Percentiles rank a stretch among this genome's conserved stretches.
Evolutionary conservation across 176 grass and related monocot species (phyloP).

Genomic region (Canna indica): DNA sequence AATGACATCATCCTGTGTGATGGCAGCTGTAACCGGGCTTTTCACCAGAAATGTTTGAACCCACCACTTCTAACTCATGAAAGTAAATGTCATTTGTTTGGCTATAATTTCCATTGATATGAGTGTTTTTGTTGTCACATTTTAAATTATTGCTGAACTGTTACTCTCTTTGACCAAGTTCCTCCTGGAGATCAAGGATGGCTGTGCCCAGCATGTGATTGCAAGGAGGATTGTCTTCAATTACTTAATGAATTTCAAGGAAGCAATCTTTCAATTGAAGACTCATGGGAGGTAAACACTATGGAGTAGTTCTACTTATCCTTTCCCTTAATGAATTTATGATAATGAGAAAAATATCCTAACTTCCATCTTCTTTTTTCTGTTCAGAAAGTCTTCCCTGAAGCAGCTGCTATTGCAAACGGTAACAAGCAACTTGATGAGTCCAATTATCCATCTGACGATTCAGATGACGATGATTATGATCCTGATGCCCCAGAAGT

Average conservation of each 20-base stretch:
- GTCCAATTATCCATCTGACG: slow-evolving; percentile 44
- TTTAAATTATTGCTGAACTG: slow-evolving; percentile 6
- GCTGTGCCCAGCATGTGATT: slow-evolving; percentile 86
- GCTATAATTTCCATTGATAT: background rate
- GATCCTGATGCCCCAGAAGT: slow-evolving; percentile 35
- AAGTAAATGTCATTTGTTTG: slow-evolving; percentile 30
- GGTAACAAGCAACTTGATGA: slow-evolving; percentile 39
- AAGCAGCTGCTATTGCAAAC: slow-evolving; percentile 52
- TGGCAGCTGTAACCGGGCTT: slow-evolving; percentile 79
- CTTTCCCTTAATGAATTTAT: background rate
- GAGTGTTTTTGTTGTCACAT: background rate
- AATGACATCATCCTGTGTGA: slow-evolving; percentile 98
- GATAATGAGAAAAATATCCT: background rate
- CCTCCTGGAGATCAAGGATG: slow-evolving; percentile 75
- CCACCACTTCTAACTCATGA: slow-evolving; percentile 77
- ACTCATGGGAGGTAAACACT: slow-evolving; percentile 86
- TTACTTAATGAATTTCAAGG: slow-evolving; percentile 85
- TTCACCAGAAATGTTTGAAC: slow-evolving; percentile 91
- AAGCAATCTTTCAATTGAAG: slow-evolving; percentile 61
- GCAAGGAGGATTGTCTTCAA: slow-evolving; percentile 76
- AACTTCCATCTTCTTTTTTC: background rate
- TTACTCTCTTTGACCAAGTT: slow-evolving; percentile 42
- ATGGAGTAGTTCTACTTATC: background rate
- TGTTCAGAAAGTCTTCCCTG: slow-evolving; percentile 87
- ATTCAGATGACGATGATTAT: slow-evolving; percentile 58